Evolutionary conservation across 2,329 filamentous ascomycete species (phyloP), one percentile per base, ranked within the genome.

Genomic region (Zopfia rhizophila): DNA sequence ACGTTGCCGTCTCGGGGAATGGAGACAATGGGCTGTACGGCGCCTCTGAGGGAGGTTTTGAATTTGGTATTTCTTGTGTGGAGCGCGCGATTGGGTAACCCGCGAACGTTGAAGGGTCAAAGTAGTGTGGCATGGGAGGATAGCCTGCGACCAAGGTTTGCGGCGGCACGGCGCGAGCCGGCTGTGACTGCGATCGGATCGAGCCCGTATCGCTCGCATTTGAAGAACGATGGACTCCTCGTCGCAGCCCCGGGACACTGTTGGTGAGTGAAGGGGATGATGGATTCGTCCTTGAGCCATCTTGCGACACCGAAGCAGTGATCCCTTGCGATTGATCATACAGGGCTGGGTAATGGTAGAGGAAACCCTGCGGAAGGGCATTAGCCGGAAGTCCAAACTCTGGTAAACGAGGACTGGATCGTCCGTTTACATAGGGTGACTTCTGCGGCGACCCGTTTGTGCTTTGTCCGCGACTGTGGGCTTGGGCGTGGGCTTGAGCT

Each of bases 171-270:
- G 71, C 72, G 24, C 77, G 74, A 14, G 76, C 73, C 41, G 77
- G 77, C 48, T 80, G 77, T 6, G 77, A 79, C 43, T 80, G 77
- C 23, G 77, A 80, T 32, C 77, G 71, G 31, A 72, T 64, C 7
- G 75, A 73, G 35, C 63, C 69, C 13, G 66, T 65, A 18, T 74
- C 73, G 47, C 75, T 76, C n/a, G 73, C 67, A 35, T 76, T 68
- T 4, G 74, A 75, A 8, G 68, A 64, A 11, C 76, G 70, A 48
- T 78, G 75, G 2, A 68, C 65, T 13, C 69, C 68, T 49, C 75
- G 60, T 21, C 75, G 69, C 25, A 75, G 56, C n/a, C 70, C 65
- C 12, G 77, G 76, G 22, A 75, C 62, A 38, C 75, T 72, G 38
- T 68, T 66, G 33, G 70, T 69, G 13, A 78, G 55, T 4, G 76